Percentiles rank a stretch among this genome's conserved stretches.
phyloP scores from a whole-genome alignment of 148 eudicot species.

The Fagopyrum homotropicum region DNA sequence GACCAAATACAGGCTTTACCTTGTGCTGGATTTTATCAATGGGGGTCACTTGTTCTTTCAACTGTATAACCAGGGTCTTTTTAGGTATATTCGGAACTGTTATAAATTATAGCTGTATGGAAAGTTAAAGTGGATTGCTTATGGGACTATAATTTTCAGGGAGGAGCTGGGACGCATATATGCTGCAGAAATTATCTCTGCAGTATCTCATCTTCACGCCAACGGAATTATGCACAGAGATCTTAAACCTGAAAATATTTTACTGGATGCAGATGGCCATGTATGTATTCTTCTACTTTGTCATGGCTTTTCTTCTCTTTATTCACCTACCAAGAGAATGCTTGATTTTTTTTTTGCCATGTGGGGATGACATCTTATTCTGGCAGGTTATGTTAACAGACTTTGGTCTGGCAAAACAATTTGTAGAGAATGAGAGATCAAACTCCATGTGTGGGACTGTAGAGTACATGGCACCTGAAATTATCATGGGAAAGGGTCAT shows the following conservation, averaged over 20 bases:
- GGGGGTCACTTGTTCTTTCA: slow-evolving; percentile 96
- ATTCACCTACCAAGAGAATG: not conserved
- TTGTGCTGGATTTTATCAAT: slow-evolving; percentile 79
- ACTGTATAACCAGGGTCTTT: slow-evolving; percentile 72
- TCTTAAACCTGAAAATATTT: slow-evolving; percentile 91
- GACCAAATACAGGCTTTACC: slow-evolving; percentile 89
- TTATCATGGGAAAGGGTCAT: slow-evolving; percentile 81
- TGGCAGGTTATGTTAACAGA: slow-evolving; percentile 76
- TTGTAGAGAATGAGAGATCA: slow-evolving; percentile 63
- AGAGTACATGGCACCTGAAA: slow-evolving; percentile 94
- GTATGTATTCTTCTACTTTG: slow-evolving; percentile 28
- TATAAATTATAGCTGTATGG: not conserved
- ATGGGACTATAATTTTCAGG: slow-evolving; percentile 33
- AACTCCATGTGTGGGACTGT: slow-evolving; percentile 85
- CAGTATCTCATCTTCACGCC: slow-evolving; percentile 90
- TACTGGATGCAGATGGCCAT: slow-evolving; percentile 89
- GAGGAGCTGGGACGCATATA: slow-evolving; percentile 94
- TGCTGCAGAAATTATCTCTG: slow-evolving; percentile 86
- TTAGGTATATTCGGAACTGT: slow-evolving; percentile 32
- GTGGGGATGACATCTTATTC: not conserved
- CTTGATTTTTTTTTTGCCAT: not conserved
- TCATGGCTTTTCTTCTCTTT: not conserved
- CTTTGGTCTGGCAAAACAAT: slow-evolving; percentile 80
- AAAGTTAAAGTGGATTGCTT: slow-evolving; percentile 13
- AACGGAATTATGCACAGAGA: slow-evolving; percentile 96